phyloP scores from a whole-genome alignment of 2,329 filamentous ascomycete genomes.

The Corinectria fuckeliana region DNA sequence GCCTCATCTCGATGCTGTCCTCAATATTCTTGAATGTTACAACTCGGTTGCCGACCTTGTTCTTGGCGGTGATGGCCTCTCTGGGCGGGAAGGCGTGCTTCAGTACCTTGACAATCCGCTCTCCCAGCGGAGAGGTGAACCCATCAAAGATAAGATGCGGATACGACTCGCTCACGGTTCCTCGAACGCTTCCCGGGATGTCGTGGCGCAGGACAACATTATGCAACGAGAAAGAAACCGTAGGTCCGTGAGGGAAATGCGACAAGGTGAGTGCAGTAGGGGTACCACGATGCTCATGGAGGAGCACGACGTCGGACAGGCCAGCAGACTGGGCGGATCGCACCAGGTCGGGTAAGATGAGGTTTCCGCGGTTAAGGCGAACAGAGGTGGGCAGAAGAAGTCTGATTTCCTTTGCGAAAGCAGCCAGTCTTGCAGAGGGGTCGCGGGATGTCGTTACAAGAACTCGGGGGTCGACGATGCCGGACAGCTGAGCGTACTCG shows the following conservation, averaged over 20 bases:
- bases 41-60: constrained; percentile 84
- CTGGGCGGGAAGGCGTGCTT: constrained; percentile 95
- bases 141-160: constrained; percentile 96
- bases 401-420: constrained; percentile 92
- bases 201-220: constrained; percentile 94
- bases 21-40: constrained; percentile 96
- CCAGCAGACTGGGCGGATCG: constrained; percentile 80
- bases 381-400: constrained; percentile 85
- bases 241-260: constrained; percentile 88
- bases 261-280: constrained; percentile 89
- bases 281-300: constrained; percentile 92
- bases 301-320: constrained; percentile 82
- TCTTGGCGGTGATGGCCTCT: constrained; percentile 72
- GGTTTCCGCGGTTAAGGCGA: constrained; percentile 88
- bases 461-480: constrained; percentile 86
- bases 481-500: constrained; percentile 90
- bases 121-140: constrained; percentile 81
- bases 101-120: constrained; percentile 84
- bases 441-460: constrained; percentile 91
- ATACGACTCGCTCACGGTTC: constrained; percentile 90
- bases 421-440: constrained; percentile 81
- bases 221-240: constrained; percentile 79
- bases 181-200: constrained; percentile 85
- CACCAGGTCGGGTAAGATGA: constrained; percentile 86
- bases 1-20: constrained; percentile 88